Conservation (phyloP, 106 monocot species). For the Agapanthus africanus region DNA sequence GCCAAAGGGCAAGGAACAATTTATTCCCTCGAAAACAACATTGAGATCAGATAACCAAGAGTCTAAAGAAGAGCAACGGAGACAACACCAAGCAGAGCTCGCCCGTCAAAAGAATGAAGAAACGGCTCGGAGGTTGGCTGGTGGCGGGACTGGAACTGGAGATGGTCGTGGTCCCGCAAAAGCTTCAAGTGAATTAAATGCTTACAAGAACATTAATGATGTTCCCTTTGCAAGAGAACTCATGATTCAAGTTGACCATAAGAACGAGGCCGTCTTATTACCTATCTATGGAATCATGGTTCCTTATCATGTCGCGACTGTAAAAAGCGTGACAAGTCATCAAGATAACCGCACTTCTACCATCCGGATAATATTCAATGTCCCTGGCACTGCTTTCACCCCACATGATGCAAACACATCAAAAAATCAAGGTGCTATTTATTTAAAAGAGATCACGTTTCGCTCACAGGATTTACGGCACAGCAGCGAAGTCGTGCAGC, state of each 20-base stretch:
- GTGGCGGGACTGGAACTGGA: slow-evolving; percentile 44
- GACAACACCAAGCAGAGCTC: slow-evolving; percentile 91
- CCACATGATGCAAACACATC: slow-evolving; percentile 71
- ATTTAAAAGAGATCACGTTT: slow-evolving; percentile 80
- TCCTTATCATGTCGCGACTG: slow-evolving; percentile 83
- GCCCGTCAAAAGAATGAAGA: slow-evolving; percentile 90
- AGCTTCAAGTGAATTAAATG: slow-evolving; percentile 51
- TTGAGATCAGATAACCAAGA: slow-evolving; percentile 80
- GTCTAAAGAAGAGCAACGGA: slow-evolving; percentile 78
- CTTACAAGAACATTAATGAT: slow-evolving; percentile 85
- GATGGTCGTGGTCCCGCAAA: slow-evolving; percentile 46
- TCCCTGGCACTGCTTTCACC: slow-evolving; percentile 80
- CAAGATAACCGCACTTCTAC: slow-evolving; percentile 87
- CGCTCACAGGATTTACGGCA: slow-evolving; percentile 79
- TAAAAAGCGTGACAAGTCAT: slow-evolving; percentile 82
- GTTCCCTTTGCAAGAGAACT: slow-evolving; percentile 51
- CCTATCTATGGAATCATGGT: slow-evolving; percentile 90
- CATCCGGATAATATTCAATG: slow-evolving; percentile 84
- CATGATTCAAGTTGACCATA: slow-evolving; percentile 79
- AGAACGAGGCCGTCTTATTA: slow-evolving; percentile 76
- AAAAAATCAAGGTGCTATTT: slow-evolving; percentile 69
- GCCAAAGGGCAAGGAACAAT: slow-evolving; percentile 9
- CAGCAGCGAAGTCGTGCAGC: slow-evolving; percentile 87
- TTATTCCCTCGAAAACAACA: slow-evolving; percentile 52
- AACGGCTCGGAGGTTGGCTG: slow-evolving; percentile 34